Evolutionary conservation across 345 rosid genomes (phyloP).

Genomic region (Odontarrhena argentea): DNA sequence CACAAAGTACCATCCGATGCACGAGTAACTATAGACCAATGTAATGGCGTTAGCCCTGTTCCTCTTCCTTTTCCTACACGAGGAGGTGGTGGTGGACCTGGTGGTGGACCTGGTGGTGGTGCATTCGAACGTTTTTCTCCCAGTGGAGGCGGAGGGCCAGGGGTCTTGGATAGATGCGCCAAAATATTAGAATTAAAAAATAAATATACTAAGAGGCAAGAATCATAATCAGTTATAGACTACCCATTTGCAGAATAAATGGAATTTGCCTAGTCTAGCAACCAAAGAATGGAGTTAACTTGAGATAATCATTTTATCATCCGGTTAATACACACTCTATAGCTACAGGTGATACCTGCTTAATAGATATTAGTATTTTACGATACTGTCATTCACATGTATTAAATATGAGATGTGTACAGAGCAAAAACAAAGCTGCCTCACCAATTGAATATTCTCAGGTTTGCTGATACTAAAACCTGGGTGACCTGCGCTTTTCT

Average conservation of each 20-base stretch:
- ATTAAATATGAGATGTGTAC: constrained; percentile 8
- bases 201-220: constrained; percentile 10
- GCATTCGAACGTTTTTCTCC: constrained; percentile 50
- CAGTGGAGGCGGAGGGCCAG: constrained; percentile 46
- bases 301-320: constrained; percentile 14
- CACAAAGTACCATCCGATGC: constrained; percentile 69
- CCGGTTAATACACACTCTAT: constrained; percentile 11
- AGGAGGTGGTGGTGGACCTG: background rate
- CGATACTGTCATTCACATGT: background rate
- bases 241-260: constrained; percentile 14
- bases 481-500: constrained; percentile 75
- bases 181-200: constrained; percentile 5
- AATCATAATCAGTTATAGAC: constrained; percentile 6
- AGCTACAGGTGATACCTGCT: constrained; percentile 10
- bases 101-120: constrained; percentile 42
- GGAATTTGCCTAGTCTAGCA: background rate
- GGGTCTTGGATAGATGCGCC: too few species aligned
- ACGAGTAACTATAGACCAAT: background rate
- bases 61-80: too few species aligned
- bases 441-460: constrained; percentile 93
- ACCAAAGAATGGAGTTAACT: background rate
- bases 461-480: constrained; percentile 81
- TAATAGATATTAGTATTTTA: constrained; percentile 10
- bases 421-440: constrained; percentile 38
- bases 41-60: too few species aligned